These are phyloP conservation scores for Yamadazyma endophytica DNA, from an alignment of 805 yeast species.

Conservation along the genomic window DNA sequence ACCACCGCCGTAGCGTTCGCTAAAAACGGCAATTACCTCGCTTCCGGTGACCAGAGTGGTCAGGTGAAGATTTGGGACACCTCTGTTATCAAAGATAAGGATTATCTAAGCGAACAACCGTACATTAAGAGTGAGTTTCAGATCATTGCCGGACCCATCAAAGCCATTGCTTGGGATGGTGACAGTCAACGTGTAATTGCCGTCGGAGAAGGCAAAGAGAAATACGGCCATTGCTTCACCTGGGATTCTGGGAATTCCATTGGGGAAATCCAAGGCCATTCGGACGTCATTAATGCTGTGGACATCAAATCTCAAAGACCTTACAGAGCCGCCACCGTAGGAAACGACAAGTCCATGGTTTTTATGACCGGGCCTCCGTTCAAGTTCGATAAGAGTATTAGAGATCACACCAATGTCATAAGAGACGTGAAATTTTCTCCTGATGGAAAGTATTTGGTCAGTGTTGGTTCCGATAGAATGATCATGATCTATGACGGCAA, in stretches of 20 bases:
- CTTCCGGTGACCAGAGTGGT: conserved; percentile 92
- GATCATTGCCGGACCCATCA: conserved; percentile 75
- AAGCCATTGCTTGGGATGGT: conserved; percentile 87
- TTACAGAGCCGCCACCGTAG: conserved; percentile 86
- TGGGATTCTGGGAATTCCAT: conserved; percentile 96
- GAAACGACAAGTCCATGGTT: conserved; percentile 83
- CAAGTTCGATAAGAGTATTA: conserved; percentile 68
- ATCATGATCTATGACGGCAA: conserved; percentile 82
- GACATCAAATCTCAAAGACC: conserved; percentile 85
- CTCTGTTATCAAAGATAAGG: conserved; percentile 23
- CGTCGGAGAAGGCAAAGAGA: conserved; percentile 91
- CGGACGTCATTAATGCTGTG: conserved; percentile 78
- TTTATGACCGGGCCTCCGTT: conserved; percentile 93
- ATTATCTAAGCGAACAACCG: conserved; percentile 29
- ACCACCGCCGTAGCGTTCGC: conserved; percentile 85
- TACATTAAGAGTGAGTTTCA: conserved; percentile 73
- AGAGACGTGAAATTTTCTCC: conserved; percentile 81
- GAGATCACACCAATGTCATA: conserved; percentile 76
- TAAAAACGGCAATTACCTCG: conserved; percentile 86
- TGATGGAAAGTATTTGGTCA: conserved; percentile 67
- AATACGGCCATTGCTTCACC: conserved; percentile 88
- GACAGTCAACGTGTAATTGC: conserved; percentile 85
- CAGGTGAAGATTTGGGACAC: conserved; percentile 84
- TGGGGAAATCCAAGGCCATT: conserved; percentile 94
- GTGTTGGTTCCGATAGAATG: conserved; percentile 82